Evolutionary conservation across 1,139 yeast genomes (phyloP).

Genomic region (Kodamaea alishanica): DNA sequence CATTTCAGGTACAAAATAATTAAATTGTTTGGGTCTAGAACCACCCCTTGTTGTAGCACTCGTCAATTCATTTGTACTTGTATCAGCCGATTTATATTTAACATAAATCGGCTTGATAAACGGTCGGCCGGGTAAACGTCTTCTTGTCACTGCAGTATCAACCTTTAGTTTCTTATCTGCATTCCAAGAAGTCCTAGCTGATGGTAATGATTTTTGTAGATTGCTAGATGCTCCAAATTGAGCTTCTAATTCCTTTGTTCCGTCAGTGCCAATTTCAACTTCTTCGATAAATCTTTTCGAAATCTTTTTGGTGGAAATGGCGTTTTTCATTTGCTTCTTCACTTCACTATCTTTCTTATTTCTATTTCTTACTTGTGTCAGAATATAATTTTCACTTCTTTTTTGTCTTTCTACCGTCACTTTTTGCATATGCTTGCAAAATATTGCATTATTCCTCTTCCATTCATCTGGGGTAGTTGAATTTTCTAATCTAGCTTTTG

Average conservation of each 20-base stretch:
- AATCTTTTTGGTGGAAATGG: slow-evolving; percentile 1
- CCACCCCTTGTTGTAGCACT: too few species aligned
- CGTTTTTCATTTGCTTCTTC: not conserved
- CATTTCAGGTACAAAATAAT: too few species aligned
- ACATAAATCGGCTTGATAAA: too few species aligned
- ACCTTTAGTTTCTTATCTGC: slow-evolving; percentile 15
- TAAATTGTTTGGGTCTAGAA: too few species aligned
- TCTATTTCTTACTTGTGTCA: slow-evolving; percentile 2
- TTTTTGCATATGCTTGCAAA: slow-evolving; percentile 16
- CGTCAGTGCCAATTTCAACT: slow-evolving; percentile 22
- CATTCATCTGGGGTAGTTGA: slow-evolving; percentile 26
- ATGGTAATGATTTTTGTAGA: slow-evolving; percentile 3
- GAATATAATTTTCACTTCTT: slow-evolving; percentile 1
- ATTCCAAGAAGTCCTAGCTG: slow-evolving; percentile 1
- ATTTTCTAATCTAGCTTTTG: slow-evolving; percentile 29
- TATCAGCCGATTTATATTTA: not conserved
- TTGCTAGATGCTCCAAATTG: slow-evolving; percentile 1
- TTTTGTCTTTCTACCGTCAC: slow-evolving; percentile 8
- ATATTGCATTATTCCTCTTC: slow-evolving; percentile 16
- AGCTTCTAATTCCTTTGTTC: slow-evolving; percentile 18
- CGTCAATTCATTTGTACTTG: not conserved
- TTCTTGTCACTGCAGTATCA: slow-evolving; percentile 7
- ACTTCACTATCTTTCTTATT: slow-evolving; percentile 6
- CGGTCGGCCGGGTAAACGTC: not conserved
- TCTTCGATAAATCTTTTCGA: slow-evolving; percentile 8